Conservation (phyloP, 306 rosid genomes). For the Parietaria judaica region DNA sequence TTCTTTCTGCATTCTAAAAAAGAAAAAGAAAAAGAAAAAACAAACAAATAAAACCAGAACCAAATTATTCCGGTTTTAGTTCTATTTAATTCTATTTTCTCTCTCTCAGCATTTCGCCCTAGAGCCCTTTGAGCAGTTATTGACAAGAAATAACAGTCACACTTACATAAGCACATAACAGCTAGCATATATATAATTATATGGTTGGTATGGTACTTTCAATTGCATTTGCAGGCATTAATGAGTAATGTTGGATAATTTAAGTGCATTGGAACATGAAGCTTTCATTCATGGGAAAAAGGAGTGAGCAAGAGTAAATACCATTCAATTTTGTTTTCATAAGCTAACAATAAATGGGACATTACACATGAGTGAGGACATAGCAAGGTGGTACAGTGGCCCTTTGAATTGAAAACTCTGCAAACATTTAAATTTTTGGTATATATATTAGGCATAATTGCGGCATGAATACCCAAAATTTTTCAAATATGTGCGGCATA, state of each 20-base stretch:
- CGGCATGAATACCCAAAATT: background rate
- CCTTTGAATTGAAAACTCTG: constrained; percentile 14
- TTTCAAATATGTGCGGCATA: no score
- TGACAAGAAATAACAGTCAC: background rate
- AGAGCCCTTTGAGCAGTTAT: background rate
- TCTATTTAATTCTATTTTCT: no score
- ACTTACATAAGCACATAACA: background rate
- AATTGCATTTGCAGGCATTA: background rate
- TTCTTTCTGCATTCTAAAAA: no score
- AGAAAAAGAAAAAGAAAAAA: no score
- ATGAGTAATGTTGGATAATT: background rate
- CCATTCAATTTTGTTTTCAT: no score
- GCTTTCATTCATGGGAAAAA: background rate
- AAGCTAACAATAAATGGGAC: constrained; percentile 1
- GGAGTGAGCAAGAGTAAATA: background rate
- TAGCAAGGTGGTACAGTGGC: constrained; percentile 9
- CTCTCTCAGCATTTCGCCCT: background rate
- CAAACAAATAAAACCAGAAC: no score
- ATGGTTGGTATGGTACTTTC: background rate
- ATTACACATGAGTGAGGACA: constrained; percentile 1
- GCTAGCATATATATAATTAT: background rate
- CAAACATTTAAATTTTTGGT: background rate
- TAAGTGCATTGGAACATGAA: background rate
- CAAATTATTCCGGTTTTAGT: no score
- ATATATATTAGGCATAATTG: background rate